phyloP scores from a whole-genome alignment of 148 eudicot species.

The Heliosperma pusillum region DNA sequence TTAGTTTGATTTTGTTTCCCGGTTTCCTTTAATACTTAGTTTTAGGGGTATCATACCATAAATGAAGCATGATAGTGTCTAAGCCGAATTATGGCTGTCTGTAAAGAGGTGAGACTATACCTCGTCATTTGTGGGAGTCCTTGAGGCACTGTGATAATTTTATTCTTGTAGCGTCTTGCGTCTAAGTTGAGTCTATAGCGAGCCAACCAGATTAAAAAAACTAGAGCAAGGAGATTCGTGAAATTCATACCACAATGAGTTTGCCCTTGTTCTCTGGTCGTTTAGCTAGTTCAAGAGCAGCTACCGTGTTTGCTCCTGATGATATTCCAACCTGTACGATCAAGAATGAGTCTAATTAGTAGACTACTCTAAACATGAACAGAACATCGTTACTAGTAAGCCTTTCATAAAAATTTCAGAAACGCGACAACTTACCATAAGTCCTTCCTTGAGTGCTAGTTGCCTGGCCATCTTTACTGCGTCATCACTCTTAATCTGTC shows the following conservation, averaged over 20 bases:
- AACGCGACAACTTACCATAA: conserved; percentile 46
- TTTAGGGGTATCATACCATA: no score
- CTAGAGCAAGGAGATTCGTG: background rate
- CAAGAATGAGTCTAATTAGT: background rate
- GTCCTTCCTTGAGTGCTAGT: conserved; percentile 88
- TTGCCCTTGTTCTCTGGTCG: conserved; percentile 98
- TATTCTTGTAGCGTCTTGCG: background rate
- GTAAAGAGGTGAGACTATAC: no score
- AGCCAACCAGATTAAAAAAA: background rate
- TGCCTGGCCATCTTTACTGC: conserved; percentile 90
- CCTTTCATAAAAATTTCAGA: background rate
- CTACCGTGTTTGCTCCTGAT: conserved; percentile 94
- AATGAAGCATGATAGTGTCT: background rate
- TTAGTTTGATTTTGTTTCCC: no score
- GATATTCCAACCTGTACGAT: conserved; percentile 84
- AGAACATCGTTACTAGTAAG: background rate
- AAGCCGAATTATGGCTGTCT: background rate
- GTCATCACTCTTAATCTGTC: conserved; percentile 86
- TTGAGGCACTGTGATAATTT: background rate
- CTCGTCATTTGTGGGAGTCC: background rate
- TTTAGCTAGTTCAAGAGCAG: conserved; percentile 79
- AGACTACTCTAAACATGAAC: background rate
- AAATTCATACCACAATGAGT: conserved; percentile 81
- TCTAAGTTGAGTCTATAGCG: background rate
- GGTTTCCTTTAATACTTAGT: no score